Conservation (phyloP, 164 flowering plant genomes). For the Vitis rupestris region DNA sequence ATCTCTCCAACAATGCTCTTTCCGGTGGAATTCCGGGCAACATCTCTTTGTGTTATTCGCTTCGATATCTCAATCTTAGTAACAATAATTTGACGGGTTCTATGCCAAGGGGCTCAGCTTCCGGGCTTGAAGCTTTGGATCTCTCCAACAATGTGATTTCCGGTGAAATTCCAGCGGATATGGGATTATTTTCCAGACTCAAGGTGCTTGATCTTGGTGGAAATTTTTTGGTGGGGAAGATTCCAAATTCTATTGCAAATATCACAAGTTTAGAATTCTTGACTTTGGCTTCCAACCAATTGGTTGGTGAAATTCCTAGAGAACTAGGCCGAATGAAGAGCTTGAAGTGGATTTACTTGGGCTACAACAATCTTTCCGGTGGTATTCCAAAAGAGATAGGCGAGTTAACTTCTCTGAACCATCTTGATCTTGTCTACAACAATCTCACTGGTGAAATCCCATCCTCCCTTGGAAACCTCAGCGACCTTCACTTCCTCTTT, state of each 20-base stretch:
- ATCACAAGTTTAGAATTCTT: slow-evolving; percentile 39
- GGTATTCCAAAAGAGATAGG: slow-evolving; percentile 66
- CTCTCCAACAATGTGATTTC: slow-evolving; percentile 67
- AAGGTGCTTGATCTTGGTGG: slow-evolving; percentile 73
- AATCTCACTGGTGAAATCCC: slow-evolving; percentile 79
- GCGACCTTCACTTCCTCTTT: slow-evolving; percentile 56
- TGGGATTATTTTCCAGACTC: slow-evolving; percentile 42
- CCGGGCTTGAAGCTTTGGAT: slow-evolving; percentile 49
- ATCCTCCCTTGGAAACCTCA: slow-evolving; percentile 57
- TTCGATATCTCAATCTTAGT: slow-evolving; percentile 65
- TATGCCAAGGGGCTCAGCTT: slow-evolving; percentile 37
- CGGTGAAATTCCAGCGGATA: slow-evolving; percentile 46
- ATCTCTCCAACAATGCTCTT: slow-evolving; percentile 62
- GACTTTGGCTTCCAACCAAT: slow-evolving; percentile 64
- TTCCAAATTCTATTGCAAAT: slow-evolving; percentile 46
- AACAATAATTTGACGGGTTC: slow-evolving; percentile 66
- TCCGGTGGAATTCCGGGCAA: slow-evolving; percentile 47
- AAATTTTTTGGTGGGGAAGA: slow-evolving; percentile 49
- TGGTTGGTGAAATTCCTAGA: slow-evolving; percentile 55
- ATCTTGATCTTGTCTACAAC: slow-evolving; percentile 84
- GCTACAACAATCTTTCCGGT: slow-evolving; percentile 81
- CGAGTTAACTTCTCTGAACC: slow-evolving; percentile 44
- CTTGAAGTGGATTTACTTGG: slow-evolving; percentile 72
- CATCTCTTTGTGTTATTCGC: slow-evolving; percentile 35
- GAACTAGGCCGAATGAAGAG: slow-evolving; percentile 50